Evolutionary conservation across 495 filamentous ascomycete species (phyloP).

Genomic region (Wilcoxina mikolae): DNA sequence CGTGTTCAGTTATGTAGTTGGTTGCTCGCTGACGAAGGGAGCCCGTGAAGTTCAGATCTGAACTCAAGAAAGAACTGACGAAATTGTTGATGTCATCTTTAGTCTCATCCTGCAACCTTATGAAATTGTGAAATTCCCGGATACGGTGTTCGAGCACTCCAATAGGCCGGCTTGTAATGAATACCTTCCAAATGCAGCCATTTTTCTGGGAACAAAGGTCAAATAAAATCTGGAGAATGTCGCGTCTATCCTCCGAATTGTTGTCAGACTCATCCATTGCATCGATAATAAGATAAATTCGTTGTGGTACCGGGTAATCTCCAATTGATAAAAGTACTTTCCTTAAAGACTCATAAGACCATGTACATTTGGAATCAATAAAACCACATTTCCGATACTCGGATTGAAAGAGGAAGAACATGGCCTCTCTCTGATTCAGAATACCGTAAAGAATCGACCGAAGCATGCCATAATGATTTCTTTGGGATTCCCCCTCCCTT

Average conservation of each 20-base stretch:
- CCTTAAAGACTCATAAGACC: background rate
- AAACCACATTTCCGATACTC: background rate
- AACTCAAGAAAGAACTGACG: background rate
- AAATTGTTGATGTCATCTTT: background rate
- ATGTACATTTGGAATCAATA: background rate
- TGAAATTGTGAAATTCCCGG: background rate
- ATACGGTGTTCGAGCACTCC: background rate
- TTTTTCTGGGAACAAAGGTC: background rate
- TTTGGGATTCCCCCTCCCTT: background rate
- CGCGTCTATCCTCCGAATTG: background rate
- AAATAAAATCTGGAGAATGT: background rate
- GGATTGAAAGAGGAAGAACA: slow-evolving; percentile 4
- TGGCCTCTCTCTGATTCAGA: background rate
- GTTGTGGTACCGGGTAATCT: background rate
- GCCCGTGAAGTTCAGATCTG: background rate
- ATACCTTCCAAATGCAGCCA: background rate
- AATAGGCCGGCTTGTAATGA: slow-evolving; percentile 1
- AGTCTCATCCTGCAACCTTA: background rate
- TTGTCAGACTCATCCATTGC: slow-evolving; percentile 1
- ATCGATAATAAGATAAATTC: slow-evolving; percentile 3
- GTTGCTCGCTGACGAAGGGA: background rate
- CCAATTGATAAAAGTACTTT: background rate
- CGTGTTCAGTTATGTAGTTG: slow-evolving; percentile 8
- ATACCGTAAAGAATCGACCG: background rate
- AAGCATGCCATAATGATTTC: background rate